A percentile compares a stretch with the other conserved stretches of the same genome.
These are phyloP conservation scores for Mycena albidolilacea DNA, from an alignment of 768 basidiomycete genomes.

Conservation along the genomic window DNA sequence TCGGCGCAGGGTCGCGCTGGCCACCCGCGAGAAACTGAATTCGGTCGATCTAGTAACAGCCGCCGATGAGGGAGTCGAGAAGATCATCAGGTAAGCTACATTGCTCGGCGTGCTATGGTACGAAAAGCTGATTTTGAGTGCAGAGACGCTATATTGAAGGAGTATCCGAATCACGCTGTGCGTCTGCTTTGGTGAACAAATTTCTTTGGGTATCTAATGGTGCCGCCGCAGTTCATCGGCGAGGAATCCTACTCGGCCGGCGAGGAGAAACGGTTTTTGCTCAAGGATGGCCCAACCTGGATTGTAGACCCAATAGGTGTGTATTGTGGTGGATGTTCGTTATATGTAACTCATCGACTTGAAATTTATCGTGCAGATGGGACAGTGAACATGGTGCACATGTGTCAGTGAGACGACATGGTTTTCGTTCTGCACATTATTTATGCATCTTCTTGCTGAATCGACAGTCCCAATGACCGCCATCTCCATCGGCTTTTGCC, in stretches of 20 bases:
- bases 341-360: constrained; percentile 12
- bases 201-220: neutral
- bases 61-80: constrained; percentile 44
- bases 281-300: constrained; percentile 45
- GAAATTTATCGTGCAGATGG: constrained; percentile 31
- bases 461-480: constrained; percentile 44
- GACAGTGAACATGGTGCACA: constrained; percentile 46
- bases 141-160: constrained; percentile 34
- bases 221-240: constrained; percentile 41
- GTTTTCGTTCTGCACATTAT: neutral
- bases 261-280: constrained; percentile 44
- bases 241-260: constrained; percentile 47
- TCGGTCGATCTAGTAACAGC: constrained; percentile 46
- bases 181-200: neutral
- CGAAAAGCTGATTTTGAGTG: too few species aligned
- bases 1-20: constrained; percentile 35
- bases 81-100: constrained; percentile 38
- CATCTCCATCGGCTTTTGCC: constrained; percentile 45
- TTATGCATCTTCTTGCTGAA: neutral
- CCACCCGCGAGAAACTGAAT: constrained; percentile 44
- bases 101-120: neutral
- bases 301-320: constrained; percentile 45
- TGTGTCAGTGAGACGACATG: constrained; percentile 36
- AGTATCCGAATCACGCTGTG: constrained; percentile 41
- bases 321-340: constrained; percentile 23